Base-by-base conservation (phyloP, 768 basidiomycete genomes). In the Tricholoma matsutake region DNA sequence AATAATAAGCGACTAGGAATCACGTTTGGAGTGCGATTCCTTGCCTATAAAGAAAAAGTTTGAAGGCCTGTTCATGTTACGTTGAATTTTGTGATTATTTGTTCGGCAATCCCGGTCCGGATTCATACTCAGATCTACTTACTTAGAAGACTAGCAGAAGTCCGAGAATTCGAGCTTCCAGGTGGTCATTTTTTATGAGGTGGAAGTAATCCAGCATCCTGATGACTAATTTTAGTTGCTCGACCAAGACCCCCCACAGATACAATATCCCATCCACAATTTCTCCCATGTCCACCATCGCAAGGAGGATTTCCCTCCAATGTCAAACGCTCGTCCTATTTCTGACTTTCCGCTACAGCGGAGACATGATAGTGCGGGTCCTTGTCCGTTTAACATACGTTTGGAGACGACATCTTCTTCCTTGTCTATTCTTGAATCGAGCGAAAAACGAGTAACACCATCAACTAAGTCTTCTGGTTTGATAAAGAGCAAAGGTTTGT, bases 381-480 rank as follows among this genome's bases (percentile, higher is more conserved):
- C 71, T 13, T 75, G 77, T 6, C 78, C 80, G 47, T 75, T 63
- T 39, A 90, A 70, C 1, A 76, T 56, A 0, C 80, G 80, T 70
- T 90, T 92, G 11, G 83, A 82, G n/a, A 93, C 74, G 5, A 92
- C 78, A 64, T 93, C 91, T 58, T 76, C 79, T 20, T 75, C 77
- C 53, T 78, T 79, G 18, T 71, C 73, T 61, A 75, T 75, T 56
- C 66, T 69, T 25, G 71, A 64, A 18, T 65, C 69, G 18, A 75
- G 60, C 6, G 77, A 71, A 37, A 85, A 66, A 35, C 73, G 80
- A 10, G 79, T 70, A 20, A 86, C 71, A 6, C 86, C 86, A 65
- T 90, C 87, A 6, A 89, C 75, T n/a, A 92, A 80, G 63, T 92
- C 88, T 9, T 71, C 75, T 1, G 89, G 81, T 68, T 88, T 91